These are phyloP conservation scores for Pleoardoris graminearum DNA, from an alignment of 2,329 filamentous ascomycete species.

Conservation along the genomic window DNA sequence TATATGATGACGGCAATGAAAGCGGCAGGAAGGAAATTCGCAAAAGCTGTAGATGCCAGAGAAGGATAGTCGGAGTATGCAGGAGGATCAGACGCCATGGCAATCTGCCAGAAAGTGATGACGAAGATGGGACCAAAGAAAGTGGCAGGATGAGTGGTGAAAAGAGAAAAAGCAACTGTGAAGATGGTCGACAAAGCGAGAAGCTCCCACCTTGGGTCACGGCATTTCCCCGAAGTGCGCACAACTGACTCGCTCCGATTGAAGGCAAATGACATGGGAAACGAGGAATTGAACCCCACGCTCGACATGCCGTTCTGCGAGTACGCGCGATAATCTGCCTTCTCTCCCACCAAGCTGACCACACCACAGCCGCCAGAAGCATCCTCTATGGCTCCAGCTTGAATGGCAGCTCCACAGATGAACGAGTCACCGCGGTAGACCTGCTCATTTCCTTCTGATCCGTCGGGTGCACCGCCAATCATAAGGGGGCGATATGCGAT, in stretches of 20 bases:
- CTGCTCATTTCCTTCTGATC: constrained; percentile 13
- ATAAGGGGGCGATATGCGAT: constrained; percentile 67
- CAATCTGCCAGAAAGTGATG: constrained; percentile 41
- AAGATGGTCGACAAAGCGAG: constrained; percentile 40
- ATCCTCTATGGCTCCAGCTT: constrained; percentile 37
- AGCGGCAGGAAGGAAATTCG: constrained; percentile 40
- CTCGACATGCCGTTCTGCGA: constrained; percentile 38
- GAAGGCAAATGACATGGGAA: constrained; percentile 42
- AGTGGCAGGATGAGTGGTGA: constrained; percentile 33
- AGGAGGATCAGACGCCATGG: constrained; percentile 43
- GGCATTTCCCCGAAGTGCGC: constrained; percentile 27
- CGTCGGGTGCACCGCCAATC: constrained; percentile 61
- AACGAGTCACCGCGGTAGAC: constrained; percentile 45
- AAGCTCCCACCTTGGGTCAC: constrained; percentile 40
- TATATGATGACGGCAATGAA: constrained; percentile 38
- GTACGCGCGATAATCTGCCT: constrained; percentile 24
- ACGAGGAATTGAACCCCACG: constrained; percentile 38
- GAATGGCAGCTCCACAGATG: constrained; percentile 43
- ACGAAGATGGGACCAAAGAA: constrained; percentile 38
- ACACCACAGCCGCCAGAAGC: constrained; percentile 40
- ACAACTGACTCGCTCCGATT: constrained; percentile 17
- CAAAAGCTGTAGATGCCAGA: constrained; percentile 36
- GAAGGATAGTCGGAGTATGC: constrained; percentile 34
- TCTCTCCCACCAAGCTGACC: constrained; percentile 31
- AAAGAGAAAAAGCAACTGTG: constrained; percentile 35